Evolutionary conservation across 352 stramenopile species (phyloP), one percentile per base, ranked within the genome.

Genomic region (Globisporangium canariense): DNA sequence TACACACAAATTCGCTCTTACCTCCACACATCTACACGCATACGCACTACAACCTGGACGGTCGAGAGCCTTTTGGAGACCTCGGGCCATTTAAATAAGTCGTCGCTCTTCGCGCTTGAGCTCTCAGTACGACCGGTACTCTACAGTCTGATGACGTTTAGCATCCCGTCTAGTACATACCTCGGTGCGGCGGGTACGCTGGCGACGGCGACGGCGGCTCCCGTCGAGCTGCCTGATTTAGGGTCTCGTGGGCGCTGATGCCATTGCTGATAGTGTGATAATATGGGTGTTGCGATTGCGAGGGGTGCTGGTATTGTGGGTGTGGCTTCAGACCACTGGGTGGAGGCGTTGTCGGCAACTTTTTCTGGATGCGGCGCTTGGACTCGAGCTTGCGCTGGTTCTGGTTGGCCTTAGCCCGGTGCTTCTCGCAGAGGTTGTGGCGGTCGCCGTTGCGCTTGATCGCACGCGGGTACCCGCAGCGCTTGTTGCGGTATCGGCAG

Each of bases 331-430:
- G 51, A 41, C 16, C 51, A 9, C 14, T 20, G 4, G 8, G 28
- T 9, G 51, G 49, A 4, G 51, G 5, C 18, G 51, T 16, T 10
- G 9, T 2, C 69, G 58, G 10, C 69, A 73, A 9, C 9, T 57
- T 49, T 66, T 91, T 91, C 63, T 88, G 73, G 30, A 73, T 73
- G 34, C 82, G 82, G n/a, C 83, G 79, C 66, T 94, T 94, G 58
- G 78, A 86, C 68, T 94, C 86, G 54, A 91, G 81, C 59, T 90
- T 90, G 65, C 83, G 81, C 60, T 94, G 83, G 69, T 89, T 91
- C 71, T 91, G 79, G 64, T 92, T 94, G 53, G 86, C 86, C 60
- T 88, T 88, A 54, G 72, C 66, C 32, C 81, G 77, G 64, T 90
- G 81, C 22, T 71, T 71, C 52, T 90, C 78, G 64, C 81, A 90